A percentile compares a stretch with the other conserved stretches of the same genome.
These are phyloP conservation scores for Cyberlindnera bimundalis DNA, from an alignment of 805 yeast species.

Conservation along the genomic window DNA sequence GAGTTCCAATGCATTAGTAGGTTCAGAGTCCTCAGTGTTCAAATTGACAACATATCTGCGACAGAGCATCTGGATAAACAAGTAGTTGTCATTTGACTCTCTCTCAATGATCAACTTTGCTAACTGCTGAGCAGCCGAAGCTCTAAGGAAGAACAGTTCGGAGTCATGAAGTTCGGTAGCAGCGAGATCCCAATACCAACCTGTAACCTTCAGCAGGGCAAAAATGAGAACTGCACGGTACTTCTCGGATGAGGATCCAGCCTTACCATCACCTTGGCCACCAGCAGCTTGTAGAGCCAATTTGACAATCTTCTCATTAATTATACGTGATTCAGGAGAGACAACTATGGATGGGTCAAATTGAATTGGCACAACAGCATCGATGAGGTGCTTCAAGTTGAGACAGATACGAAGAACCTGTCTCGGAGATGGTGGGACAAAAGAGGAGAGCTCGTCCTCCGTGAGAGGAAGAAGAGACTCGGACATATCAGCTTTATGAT, in stretches of 20 bases:
- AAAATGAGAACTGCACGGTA: conserved; percentile 69
- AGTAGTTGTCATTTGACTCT: conserved; percentile 49
- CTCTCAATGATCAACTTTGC: conserved; percentile 69
- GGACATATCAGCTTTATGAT: too few species aligned
- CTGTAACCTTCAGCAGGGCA: conserved; percentile 68
- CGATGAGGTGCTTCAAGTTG: conserved; percentile 70
- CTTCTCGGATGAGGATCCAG: conserved; percentile 52
- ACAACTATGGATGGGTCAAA: conserved; percentile 48
- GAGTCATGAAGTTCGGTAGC: conserved; percentile 63
- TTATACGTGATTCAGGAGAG: conserved; percentile 53
- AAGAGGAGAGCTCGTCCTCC: conserved; percentile 21
- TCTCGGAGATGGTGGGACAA: conserved; percentile 51
- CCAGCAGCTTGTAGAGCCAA: conserved; percentile 76
- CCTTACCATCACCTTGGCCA: conserved; percentile 60
- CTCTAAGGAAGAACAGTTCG: conserved; percentile 56
- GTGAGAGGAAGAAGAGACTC: conserved; percentile 19
- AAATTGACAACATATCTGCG: conserved; percentile 68
- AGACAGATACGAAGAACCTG: conserved; percentile 68
- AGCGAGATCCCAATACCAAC: conserved; percentile 69
- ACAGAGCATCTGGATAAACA: conserved; percentile 73
- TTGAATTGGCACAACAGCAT: conserved; percentile 66
- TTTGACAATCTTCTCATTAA: conserved; percentile 54
- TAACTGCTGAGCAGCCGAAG: conserved; percentile 67
- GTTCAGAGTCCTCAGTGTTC: conserved; percentile 56
- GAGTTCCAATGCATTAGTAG: conserved; percentile 74